These are phyloP conservation scores for Gracilaria gracilis DNA, from an alignment of 23 red algal species.

Conservation along the genomic window DNA sequence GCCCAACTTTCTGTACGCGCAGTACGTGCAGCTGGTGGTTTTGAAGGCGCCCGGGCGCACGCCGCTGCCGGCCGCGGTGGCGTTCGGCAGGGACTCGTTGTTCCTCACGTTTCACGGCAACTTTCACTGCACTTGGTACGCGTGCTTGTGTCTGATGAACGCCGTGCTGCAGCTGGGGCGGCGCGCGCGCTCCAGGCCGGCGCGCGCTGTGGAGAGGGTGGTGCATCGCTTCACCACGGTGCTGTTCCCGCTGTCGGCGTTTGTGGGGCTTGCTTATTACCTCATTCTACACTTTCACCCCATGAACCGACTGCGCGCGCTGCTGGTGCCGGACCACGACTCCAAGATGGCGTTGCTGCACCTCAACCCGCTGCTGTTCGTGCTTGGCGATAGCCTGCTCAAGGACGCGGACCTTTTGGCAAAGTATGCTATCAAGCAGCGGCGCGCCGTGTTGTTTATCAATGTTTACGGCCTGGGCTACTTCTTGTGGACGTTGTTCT, in stretches of 20 bases:
- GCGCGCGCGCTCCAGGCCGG: conserved; percentile 30
- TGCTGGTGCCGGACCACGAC: conserved; percentile 66
- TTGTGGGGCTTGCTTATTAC: conserved; percentile 77
- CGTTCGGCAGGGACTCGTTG: conserved; percentile 58
- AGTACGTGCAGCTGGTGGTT: conserved; percentile 62
- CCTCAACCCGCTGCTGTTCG: conserved; percentile 78
- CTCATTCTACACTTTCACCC: conserved; percentile 77
- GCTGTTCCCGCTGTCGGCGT: conserved; percentile 50
- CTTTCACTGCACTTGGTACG: conserved; percentile 72
- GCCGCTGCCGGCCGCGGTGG: conserved; percentile 49
- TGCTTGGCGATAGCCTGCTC: conserved; percentile 56
- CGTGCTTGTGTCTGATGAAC: conserved; percentile 59
- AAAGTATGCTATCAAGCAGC: conserved; percentile 49
- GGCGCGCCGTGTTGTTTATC: conserved; percentile 35
- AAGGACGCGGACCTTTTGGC: conserved; percentile 69
- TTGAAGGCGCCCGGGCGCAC: conserved; percentile 66
- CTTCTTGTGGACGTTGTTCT: conserved; percentile 70
- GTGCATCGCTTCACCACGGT: conserved; percentile 64
- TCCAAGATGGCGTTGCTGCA: conserved; percentile 77
- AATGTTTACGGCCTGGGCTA: conserved; percentile 54
- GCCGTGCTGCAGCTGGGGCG: conserved; percentile 43
- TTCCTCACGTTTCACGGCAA: conserved; percentile 74
- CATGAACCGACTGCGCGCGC: conserved; percentile 62
- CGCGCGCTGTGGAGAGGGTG: conserved; percentile 27
- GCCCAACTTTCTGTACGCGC: conserved; percentile 67